Conservation (phyloP, 768 basidiomycete genomes). For the Exsudoporus frostii region DNA sequence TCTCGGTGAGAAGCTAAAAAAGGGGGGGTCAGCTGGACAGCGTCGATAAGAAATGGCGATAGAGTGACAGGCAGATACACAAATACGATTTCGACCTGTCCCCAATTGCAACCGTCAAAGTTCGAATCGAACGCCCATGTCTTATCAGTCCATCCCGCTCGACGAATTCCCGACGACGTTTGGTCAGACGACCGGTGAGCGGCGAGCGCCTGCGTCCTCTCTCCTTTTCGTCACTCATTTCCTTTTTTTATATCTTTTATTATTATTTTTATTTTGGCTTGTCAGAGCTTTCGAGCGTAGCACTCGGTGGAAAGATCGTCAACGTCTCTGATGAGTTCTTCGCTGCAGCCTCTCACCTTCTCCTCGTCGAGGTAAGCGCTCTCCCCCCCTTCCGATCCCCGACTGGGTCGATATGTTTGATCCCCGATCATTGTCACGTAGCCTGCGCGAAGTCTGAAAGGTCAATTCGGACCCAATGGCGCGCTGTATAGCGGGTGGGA, state of each 20-base stretch:
- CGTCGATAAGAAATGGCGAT: background rate
- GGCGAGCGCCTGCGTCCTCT: conserved; percentile 35
- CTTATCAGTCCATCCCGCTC: conserved; percentile 41
- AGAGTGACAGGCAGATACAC: background rate
- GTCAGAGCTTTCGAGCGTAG: conserved; percentile 84
- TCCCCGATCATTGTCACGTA: conserved; percentile 27
- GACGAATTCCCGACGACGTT: conserved; percentile 49
- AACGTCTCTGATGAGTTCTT: conserved; percentile 96
- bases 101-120: background rate
- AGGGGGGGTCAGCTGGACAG: background rate
- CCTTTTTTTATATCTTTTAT: background rate
- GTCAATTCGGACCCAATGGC: conserved; percentile 96
- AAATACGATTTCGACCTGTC: background rate
- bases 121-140: conserved; percentile 32
- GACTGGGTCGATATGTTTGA: background rate
- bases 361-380: conserved; percentile 69
- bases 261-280: background rate
- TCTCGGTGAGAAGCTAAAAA: too few relatives aligned
- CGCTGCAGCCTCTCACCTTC: conserved; percentile 76
- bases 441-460: conserved; percentile 87
- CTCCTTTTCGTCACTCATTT: background rate
- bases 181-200: conserved; percentile 49
- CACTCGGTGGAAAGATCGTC: conserved; percentile 72
- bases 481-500: conserved; percentile 97
- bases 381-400: background rate